A percentile compares a stretch with the other conserved stretches of the same genome.
Evolutionary conservation across 331 rosid genomes (phyloP).

Genomic region (Rosa hybrid): DNA sequence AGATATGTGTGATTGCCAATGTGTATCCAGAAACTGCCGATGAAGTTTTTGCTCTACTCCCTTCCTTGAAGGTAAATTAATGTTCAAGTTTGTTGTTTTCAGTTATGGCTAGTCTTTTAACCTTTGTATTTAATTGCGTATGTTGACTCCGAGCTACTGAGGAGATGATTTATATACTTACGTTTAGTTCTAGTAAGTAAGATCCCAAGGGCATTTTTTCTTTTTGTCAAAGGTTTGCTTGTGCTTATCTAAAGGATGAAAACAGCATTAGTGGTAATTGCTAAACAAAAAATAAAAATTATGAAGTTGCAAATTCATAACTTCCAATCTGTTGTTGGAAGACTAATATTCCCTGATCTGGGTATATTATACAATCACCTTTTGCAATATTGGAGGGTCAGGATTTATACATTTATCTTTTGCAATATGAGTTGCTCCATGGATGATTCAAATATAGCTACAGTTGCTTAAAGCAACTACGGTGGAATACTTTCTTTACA

Average conservation of each 20-base stretch:
- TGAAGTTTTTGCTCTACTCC: conserved; percentile 82
- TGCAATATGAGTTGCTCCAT: background rate
- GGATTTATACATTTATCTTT: background rate
- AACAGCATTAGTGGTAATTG: background rate
- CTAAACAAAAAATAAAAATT: background rate
- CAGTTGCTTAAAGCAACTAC: background rate
- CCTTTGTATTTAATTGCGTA: background rate
- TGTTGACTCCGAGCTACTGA: background rate
- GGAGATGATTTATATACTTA: background rate
- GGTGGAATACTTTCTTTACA: background rate
- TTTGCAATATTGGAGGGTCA: background rate
- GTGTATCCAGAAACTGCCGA: conserved; percentile 75
- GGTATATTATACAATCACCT: background rate
- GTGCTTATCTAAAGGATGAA: background rate
- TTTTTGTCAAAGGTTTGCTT: background rate
- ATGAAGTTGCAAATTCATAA: background rate
- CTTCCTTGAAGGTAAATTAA: conserved; percentile 69
- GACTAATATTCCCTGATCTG: background rate
- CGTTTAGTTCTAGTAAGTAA: background rate
- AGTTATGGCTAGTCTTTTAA: background rate
- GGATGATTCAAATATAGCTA: background rate
- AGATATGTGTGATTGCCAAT: conserved; percentile 83
- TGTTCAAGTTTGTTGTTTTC: conserved; percentile 4
- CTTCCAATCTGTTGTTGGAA: background rate
- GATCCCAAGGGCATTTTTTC: background rate